phyloP scores from a whole-genome alignment of 768 basidiomycete species.

The Calocybe cyanea region DNA sequence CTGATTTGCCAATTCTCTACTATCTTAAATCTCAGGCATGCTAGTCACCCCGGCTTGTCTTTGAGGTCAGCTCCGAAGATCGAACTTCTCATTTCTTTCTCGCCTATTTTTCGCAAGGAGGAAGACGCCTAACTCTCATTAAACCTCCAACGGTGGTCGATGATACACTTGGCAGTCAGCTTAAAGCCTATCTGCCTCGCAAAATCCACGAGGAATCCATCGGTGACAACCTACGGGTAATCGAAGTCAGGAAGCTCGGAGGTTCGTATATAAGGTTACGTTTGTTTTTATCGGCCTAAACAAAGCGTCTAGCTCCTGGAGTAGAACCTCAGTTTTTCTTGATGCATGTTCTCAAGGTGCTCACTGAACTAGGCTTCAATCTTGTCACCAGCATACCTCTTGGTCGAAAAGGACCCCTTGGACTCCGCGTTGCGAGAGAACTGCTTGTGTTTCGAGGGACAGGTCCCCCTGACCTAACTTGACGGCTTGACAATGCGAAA shows the following conservation, averaged over 20 bases:
- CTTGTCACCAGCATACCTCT: constrained; percentile 69
- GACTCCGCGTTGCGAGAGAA: constrained; percentile 47
- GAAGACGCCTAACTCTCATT: constrained; percentile 49
- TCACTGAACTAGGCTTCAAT: constrained; percentile 53
- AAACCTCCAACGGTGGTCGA: constrained; percentile 42
- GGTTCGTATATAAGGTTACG: constrained; percentile 14
- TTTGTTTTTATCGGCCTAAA: background rate
- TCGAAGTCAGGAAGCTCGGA: constrained; percentile 49
- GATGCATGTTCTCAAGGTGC: constrained; percentile 59
- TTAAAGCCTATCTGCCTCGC: constrained; percentile 33
- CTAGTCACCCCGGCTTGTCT: constrained; percentile 62
- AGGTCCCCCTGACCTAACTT: constrained; percentile 8
- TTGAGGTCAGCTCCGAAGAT: constrained; percentile 51
- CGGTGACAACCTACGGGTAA: constrained; percentile 48
- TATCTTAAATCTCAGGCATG: background rate
- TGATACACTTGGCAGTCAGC: constrained; percentile 33
- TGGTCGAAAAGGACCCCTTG: constrained; percentile 40
- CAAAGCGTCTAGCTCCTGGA: constrained; percentile 29
- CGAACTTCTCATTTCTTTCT: constrained; percentile 55
- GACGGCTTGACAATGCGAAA: background rate
- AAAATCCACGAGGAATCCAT: constrained; percentile 37
- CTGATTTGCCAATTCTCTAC: background rate
- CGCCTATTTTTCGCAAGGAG: constrained; percentile 59
- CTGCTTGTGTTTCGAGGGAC: constrained; percentile 61
- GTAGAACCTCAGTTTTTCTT: constrained; percentile 53